Conservation (phyloP, 768 basidiomycete species). For the Leccinum subtestaceum region DNA sequence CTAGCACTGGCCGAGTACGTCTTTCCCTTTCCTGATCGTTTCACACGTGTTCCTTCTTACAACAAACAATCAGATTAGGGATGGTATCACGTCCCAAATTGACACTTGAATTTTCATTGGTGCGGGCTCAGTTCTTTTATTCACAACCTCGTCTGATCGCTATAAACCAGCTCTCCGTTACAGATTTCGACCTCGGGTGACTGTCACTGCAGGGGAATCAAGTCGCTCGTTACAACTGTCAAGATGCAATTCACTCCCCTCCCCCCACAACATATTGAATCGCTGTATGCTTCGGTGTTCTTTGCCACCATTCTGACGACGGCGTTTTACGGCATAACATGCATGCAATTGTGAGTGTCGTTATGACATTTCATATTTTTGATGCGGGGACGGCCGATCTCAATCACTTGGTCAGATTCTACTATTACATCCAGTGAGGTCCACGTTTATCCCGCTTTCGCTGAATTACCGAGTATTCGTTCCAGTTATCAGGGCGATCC, state of each 20-base stretch:
- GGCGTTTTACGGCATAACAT: not conserved
- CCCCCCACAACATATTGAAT: not conserved
- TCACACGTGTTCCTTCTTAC: too few relatives aligned
- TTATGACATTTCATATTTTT: not conserved
- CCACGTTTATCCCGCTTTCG: not conserved
- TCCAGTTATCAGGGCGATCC: conserved; percentile 9
- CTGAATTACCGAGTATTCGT: not conserved
- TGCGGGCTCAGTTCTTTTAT: not conserved
- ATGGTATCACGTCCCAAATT: not conserved
- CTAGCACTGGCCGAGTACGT: not conserved
- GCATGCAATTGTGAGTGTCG: not conserved
- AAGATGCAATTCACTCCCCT: not conserved
- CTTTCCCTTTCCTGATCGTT: not conserved
- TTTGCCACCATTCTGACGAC: not conserved
- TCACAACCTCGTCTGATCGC: not conserved
- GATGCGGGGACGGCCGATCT: not conserved
- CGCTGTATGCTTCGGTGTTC: not conserved
- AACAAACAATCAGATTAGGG: not conserved
- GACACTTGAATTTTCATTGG: not conserved
- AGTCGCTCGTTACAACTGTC: not conserved
- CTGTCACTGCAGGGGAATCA: not conserved
- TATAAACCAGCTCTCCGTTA: not conserved
- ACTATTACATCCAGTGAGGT: conserved; percentile 4
- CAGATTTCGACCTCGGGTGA: not conserved
- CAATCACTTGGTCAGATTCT: not conserved